A percentile compares a stretch with the other conserved stretches of the same genome.
Evolutionary conservation across 768 basidiomycete genomes (phyloP).

Genomic region (Clitopilus passeckerianus): DNA sequence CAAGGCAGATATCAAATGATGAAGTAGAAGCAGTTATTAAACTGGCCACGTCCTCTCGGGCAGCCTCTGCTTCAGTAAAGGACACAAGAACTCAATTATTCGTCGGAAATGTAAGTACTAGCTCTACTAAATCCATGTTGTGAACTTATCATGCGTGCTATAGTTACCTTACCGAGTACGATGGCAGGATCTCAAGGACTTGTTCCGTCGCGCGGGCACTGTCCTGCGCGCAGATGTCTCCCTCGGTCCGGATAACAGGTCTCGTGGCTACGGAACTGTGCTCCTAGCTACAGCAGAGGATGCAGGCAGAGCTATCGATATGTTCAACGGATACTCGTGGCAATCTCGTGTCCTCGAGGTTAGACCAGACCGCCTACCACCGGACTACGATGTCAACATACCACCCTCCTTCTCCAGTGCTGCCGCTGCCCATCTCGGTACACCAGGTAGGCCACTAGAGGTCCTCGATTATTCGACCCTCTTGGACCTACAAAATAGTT

Average conservation of each 20-base stretch:
- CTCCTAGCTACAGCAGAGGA: slow-evolving; percentile 93
- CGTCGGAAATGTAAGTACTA: slow-evolving; percentile 79
- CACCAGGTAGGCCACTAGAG: slow-evolving; percentile 3
- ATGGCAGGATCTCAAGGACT: slow-evolving; percentile 99
- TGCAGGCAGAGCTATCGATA: slow-evolving; percentile 89
- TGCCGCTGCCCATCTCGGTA: not conserved
- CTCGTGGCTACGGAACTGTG: slow-evolving; percentile 92
- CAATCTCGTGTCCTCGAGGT: slow-evolving; percentile 92
- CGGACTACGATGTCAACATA: slow-evolving; percentile 46
- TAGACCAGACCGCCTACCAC: slow-evolving; percentile 76
- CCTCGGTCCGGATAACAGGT: slow-evolving; percentile 84
- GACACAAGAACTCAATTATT: slow-evolving; percentile 96
- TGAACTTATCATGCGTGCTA: slow-evolving; percentile 5
- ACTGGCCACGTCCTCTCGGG: slow-evolving; percentile 75
- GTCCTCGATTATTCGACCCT: slow-evolving; percentile 15
- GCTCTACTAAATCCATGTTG: slow-evolving; percentile 1
- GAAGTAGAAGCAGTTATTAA: slow-evolving; percentile 93
- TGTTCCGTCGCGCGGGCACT: slow-evolving; percentile 92
- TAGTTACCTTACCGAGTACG: slow-evolving; percentile 95
- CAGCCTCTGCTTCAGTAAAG: slow-evolving; percentile 49
- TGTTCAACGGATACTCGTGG: slow-evolving; percentile 98
- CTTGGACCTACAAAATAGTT: slow-evolving; percentile 21
- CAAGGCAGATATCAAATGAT: slow-evolving; percentile 46
- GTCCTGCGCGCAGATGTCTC: slow-evolving; percentile 77
- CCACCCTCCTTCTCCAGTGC: slow-evolving; percentile 10